phyloP scores from a whole-genome alignment of 148 eudicot species.

The Amaranthus hypochondriacus region DNA sequence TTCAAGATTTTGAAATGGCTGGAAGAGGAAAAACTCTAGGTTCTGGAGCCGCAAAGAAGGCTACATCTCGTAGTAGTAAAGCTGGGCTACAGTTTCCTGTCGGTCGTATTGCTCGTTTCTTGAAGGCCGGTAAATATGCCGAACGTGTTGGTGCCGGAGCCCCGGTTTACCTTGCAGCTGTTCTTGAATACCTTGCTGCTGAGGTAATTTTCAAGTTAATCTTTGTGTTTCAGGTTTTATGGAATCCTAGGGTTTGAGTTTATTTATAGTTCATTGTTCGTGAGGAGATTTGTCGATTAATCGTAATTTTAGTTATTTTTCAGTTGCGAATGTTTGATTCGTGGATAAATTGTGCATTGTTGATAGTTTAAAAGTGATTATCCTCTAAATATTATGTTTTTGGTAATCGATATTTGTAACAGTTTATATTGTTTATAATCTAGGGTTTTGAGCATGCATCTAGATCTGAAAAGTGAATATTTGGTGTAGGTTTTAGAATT shows the following conservation, averaged over 20 bases:
- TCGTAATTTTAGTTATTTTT: not conserved
- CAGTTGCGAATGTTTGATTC: too few species aligned
- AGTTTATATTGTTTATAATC: not conserved
- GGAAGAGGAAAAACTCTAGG: conserved; percentile 85
- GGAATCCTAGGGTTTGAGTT: too few species aligned
- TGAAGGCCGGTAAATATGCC: conserved; percentile 86
- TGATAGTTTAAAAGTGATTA: too few species aligned
- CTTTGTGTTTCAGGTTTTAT: too few species aligned
- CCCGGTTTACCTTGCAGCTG: conserved; percentile 85
- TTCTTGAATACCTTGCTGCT: conserved; percentile 84
- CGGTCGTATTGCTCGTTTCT: conserved; percentile 74
- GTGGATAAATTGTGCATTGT: too few species aligned
- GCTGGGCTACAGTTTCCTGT: conserved; percentile 89
- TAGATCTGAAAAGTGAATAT: too few species aligned
- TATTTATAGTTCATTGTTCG: too few species aligned
- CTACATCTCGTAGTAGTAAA: conserved; percentile 72
- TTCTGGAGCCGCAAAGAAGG: conserved; percentile 68
- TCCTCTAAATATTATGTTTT: not conserved
- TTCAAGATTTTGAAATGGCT: conserved; percentile 34
- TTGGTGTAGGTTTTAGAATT: conserved; percentile 57
- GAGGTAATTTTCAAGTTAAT: conserved; percentile 38
- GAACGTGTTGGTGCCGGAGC: conserved; percentile 93
- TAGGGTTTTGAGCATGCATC: conserved; percentile 12
- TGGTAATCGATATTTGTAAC: too few species aligned
- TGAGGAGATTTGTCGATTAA: too few species aligned